Conservation (phyloP, 176 grass and related monocot species). For the Bonia amplexicaulis region DNA sequence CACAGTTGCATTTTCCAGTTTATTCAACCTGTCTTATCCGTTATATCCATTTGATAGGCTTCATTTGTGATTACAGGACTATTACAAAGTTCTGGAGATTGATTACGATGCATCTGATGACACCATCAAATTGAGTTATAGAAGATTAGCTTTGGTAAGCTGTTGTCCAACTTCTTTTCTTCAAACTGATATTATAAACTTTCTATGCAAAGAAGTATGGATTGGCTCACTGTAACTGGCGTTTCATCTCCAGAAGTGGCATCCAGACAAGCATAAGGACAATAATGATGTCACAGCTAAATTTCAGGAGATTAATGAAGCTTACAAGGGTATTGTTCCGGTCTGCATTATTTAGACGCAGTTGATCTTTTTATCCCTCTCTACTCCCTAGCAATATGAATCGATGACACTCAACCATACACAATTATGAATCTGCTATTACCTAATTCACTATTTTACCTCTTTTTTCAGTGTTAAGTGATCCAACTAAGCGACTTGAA, state of each 20-base stretch:
- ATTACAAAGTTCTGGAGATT: slow-evolving; percentile 77
- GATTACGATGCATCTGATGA: slow-evolving; percentile 71
- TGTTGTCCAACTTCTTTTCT: neutral
- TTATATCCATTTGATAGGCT: slow-evolving; percentile 10
- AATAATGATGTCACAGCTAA: slow-evolving; percentile 62
- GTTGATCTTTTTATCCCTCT: neutral
- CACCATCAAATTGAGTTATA: slow-evolving; percentile 74
- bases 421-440: neutral
- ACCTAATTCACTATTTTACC: neutral
- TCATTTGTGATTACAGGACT: slow-evolving; percentile 44
- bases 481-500: slow-evolving; percentile 57
- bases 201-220: neutral
- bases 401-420: neutral
- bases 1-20: neutral
- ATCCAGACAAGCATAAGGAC: slow-evolving; percentile 72
- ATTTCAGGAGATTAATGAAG: slow-evolving; percentile 84
- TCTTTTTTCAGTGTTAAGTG: slow-evolving; percentile 59
- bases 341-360: neutral
- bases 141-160: slow-evolving; percentile 61
- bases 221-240: neutral
- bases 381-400: neutral
- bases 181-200: neutral
- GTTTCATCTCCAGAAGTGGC: slow-evolving; percentile 50
- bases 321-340: slow-evolving; percentile 47
- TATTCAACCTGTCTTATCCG: neutral